These are phyloP conservation scores for Fusarium brachygibbosum DNA, from an alignment of 2,329 filamentous ascomycete genomes.

Conservation along the genomic window DNA sequence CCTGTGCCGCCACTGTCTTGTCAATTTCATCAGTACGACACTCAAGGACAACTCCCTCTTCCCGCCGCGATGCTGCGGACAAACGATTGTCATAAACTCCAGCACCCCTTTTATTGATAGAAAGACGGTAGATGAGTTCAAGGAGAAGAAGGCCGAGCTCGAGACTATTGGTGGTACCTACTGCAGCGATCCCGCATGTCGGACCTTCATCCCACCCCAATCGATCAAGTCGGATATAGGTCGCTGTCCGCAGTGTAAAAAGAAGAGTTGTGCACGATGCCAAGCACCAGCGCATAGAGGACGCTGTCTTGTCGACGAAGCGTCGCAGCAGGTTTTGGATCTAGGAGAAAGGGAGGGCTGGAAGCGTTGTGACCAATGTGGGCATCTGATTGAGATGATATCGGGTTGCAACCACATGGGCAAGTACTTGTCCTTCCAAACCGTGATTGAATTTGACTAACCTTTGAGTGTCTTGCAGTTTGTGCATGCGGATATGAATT, in stretches of 20 bases:
- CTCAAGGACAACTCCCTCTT: not conserved
- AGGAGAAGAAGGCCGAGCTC: not conserved
- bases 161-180: not conserved
- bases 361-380: not conserved
- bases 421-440: not conserved
- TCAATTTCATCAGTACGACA: not conserved
- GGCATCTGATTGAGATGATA: too few species aligned
- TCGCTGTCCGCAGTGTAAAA: not conserved
- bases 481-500: slow-evolving; percentile 62
- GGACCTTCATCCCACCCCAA: not conserved
- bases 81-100: too few species aligned
- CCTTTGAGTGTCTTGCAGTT: slow-evolving; percentile 53
- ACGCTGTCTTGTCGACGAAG: not conserved
- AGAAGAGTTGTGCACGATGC: not conserved
- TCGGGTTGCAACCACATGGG: not conserved
- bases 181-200: not conserved
- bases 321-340: not conserved
- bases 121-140: not conserved
- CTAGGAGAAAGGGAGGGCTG: not conserved
- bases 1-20: not conserved
- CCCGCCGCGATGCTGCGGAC: not conserved
- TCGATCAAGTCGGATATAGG: too few species aligned
- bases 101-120: not conserved
- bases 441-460: too few species aligned
- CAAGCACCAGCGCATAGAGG: not conserved